These are phyloP conservation scores for Zopfia rhizophila DNA, from an alignment of 2,329 filamentous ascomycete species.

Conservation along the genomic window DNA sequence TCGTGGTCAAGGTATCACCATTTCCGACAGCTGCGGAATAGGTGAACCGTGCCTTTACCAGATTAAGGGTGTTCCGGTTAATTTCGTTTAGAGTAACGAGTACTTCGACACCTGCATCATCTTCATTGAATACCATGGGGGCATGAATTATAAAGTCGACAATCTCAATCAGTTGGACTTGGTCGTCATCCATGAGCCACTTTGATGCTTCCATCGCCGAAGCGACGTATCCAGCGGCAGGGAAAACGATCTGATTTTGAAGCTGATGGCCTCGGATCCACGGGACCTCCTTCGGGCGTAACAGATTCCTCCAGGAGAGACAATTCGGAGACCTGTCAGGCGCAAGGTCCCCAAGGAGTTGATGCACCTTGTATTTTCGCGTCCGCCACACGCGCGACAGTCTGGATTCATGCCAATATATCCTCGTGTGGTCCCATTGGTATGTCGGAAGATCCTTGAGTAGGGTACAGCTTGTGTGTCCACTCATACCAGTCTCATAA, in stretches of 20 bases:
- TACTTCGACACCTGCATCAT: slow-evolving; percentile 14
- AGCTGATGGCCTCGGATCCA: slow-evolving; percentile 24
- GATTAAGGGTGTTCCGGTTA: too few relatives aligned
- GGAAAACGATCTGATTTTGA: slow-evolving; percentile 51
- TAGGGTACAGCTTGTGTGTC: too few relatives aligned
- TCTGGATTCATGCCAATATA: slow-evolving; percentile 31
- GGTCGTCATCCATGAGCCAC: too few relatives aligned
- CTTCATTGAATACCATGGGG: slow-evolving; percentile 15
- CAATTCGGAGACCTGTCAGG: background rate
- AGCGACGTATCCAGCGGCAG: slow-evolving; percentile 55
- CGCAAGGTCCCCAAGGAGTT: slow-evolving; percentile 18
- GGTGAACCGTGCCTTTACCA: too few relatives aligned
- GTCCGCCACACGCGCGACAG: slow-evolving; percentile 12
- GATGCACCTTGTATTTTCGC: slow-evolving; percentile 10
- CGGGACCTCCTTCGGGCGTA: slow-evolving; percentile 14
- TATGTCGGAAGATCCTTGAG: slow-evolving; percentile 33
- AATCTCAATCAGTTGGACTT: slow-evolving; percentile 18
- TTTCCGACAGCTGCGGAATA: too few relatives aligned
- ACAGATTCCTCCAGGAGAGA: slow-evolving; percentile 20
- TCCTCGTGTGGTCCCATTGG: slow-evolving; percentile 18
- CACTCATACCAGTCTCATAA: too few relatives aligned
- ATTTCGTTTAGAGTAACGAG: slow-evolving; percentile 12
- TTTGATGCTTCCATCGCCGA: slow-evolving; percentile 45
- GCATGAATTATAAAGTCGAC: slow-evolving; percentile 14
- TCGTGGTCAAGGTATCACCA: too few relatives aligned